Percentiles rank a stretch among this genome's conserved stretches.
These are phyloP conservation scores for Thoreauomyces humboldtii DNA, from an alignment of 192 early-diverging fungal genomes.

Conservation along the genomic window DNA sequence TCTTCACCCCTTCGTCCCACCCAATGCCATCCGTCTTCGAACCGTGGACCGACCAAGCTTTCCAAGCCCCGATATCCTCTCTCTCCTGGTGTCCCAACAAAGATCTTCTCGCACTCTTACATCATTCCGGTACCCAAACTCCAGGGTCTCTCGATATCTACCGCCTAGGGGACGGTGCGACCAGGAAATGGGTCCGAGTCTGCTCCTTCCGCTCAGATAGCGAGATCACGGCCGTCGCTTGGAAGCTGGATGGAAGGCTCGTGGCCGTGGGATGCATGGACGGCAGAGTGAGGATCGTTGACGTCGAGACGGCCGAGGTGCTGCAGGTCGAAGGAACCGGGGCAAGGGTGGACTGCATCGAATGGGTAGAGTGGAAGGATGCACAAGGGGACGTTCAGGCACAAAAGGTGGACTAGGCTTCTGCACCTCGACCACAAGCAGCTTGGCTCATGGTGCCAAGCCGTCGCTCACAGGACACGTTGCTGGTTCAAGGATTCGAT, in stretches of 20 bases:
- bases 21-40: no score
- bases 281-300: slow-evolving; percentile 7
- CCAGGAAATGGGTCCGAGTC: no score
- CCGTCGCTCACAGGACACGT: not conserved
- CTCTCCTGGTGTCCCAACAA: slow-evolving; percentile 20
- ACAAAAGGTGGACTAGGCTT: not conserved
- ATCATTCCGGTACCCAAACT: not conserved
- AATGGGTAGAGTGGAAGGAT: not conserved
- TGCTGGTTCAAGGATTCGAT: not conserved
- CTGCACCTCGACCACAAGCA: not conserved
- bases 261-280: not conserved
- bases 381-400: not conserved
- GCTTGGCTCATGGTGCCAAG: not conserved
- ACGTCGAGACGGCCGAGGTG: slow-evolving; percentile 1
- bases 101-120: slow-evolving; percentile 7
- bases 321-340: not conserved
- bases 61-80: not conserved
- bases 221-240: not conserved
- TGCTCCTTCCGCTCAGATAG: not conserved
- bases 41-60: slow-evolving; percentile 1
- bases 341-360: no score
- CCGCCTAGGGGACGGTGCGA: not conserved
- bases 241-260: slow-evolving; percentile 8
- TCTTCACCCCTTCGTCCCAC: no score
- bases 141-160: not conserved